These are phyloP conservation scores for Rhodotorula sp. DNA, from an alignment of 1,284 basidiomycete genomes.

Conservation along the genomic window DNA sequence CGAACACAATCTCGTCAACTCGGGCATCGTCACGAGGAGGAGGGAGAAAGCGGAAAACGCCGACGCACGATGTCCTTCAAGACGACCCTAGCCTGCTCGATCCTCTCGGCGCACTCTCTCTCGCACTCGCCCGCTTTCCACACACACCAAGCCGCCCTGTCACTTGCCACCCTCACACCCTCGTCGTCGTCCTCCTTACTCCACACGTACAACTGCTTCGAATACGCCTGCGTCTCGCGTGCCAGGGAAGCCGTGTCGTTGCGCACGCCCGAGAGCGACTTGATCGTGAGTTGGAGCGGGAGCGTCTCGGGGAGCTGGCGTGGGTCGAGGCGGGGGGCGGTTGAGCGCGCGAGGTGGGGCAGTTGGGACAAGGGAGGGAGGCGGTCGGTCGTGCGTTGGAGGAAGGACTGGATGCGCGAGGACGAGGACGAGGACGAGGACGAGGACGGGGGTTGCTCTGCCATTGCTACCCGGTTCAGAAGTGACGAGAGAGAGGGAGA, in stretches of 20 bases:
- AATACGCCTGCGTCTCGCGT: constrained; percentile 26
- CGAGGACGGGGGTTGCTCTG: not conserved
- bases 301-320: constrained; percentile 30
- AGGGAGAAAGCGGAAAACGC: not conserved
- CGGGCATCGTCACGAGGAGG: not conserved
- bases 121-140: constrained; percentile 41
- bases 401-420: not conserved
- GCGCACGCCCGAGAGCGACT: constrained; percentile 36
- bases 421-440: no score
- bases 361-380: constrained; percentile 1
- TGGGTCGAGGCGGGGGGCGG: constrained; percentile 1
- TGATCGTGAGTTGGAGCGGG: constrained; percentile 43
- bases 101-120: constrained; percentile 21
- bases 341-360: constrained; percentile 3
- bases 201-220: constrained; percentile 40
- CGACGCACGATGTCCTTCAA: constrained; percentile 39
- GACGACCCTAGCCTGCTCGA: constrained; percentile 33
- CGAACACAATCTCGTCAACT: not conserved
- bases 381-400: not conserved
- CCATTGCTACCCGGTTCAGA: not conserved
- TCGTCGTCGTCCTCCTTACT: constrained; percentile 36
- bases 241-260: constrained; percentile 34
- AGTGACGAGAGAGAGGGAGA: not conserved
- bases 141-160: constrained; percentile 41
- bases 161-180: constrained; percentile 40